Conservation (phyloP, 371 early-diverging fungal species). For the Funneliformis caledonium region DNA sequence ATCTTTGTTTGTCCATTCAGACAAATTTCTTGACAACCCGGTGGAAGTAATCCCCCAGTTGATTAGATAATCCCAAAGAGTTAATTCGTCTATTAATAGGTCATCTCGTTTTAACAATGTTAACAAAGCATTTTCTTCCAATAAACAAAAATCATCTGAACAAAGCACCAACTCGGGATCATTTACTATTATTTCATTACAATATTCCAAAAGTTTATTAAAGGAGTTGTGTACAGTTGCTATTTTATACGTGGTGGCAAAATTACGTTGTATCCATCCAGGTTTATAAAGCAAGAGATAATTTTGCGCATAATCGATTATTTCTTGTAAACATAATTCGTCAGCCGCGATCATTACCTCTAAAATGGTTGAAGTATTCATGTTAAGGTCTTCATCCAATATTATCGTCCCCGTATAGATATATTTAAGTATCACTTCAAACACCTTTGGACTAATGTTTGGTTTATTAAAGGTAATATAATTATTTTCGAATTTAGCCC, state of each 20-base stretch:
- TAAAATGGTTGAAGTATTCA: background rate
- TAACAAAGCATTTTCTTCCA: slow-evolving; percentile 7
- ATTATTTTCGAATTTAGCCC: slow-evolving; percentile 16
- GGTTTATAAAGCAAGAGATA: slow-evolving; percentile 14
- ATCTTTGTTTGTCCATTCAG: slow-evolving; percentile 14
- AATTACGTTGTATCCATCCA: slow-evolving; percentile 33
- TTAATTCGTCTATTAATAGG: slow-evolving; percentile 25
- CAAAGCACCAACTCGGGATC: slow-evolving; percentile 20
- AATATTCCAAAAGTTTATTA: slow-evolving; percentile 13
- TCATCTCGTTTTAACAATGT: slow-evolving; percentile 33
- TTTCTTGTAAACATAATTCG: slow-evolving; percentile 26
- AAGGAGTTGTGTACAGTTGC: slow-evolving; percentile 10
- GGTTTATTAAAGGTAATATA: slow-evolving; percentile 23
- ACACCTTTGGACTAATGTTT: slow-evolving; percentile 24
- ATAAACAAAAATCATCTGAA: slow-evolving; percentile 5
- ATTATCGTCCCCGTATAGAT: slow-evolving; percentile 6
- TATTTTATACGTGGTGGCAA: slow-evolving; percentile 4
- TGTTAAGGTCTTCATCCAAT: background rate
- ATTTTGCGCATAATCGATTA: slow-evolving; percentile 10
- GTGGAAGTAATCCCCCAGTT: slow-evolving; percentile 27
- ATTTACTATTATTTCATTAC: background rate
- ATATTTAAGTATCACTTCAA: slow-evolving; percentile 28
- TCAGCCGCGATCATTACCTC: slow-evolving; percentile 15
- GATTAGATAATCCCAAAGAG: slow-evolving; percentile 18
- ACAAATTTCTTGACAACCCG: background rate